Conservation (phyloP, 2,329 filamentous ascomycete species). For the Esteya vermicola region DNA sequence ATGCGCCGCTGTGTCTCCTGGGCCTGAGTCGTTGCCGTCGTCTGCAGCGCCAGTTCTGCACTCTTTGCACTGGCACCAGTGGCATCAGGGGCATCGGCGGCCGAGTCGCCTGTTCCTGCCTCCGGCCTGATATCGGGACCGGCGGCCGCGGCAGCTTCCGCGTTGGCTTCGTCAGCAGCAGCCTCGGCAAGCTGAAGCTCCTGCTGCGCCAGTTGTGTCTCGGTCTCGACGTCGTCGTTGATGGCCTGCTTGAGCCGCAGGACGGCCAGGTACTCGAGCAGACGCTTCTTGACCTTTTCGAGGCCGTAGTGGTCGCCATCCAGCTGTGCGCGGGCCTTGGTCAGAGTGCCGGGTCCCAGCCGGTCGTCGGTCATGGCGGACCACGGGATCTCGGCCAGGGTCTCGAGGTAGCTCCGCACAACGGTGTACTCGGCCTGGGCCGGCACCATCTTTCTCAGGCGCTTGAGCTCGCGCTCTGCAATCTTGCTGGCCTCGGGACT, state of each 20-base stretch:
- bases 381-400: slow-evolving; percentile 89
- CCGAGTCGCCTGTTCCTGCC: not conserved
- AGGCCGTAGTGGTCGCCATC: slow-evolving; percentile 94
- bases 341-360: slow-evolving; percentile 66
- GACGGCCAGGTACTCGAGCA: slow-evolving; percentile 94
- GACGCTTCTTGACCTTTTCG: slow-evolving; percentile 91
- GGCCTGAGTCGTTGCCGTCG: not conserved
- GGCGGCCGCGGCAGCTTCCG: slow-evolving; percentile 28
- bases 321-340: slow-evolving; percentile 71
- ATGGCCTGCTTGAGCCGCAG: slow-evolving; percentile 85
- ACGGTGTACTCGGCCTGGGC: slow-evolving; percentile 95
- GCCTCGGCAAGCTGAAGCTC: slow-evolving; percentile 29
- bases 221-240: slow-evolving; percentile 67
- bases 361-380: slow-evolving; percentile 70
- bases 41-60: too few relatives aligned
- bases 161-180: slow-evolving; percentile 27
- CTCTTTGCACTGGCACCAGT: too few relatives aligned
- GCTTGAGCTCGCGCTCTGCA: slow-evolving; percentile 77
- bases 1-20: not conserved
- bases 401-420: slow-evolving; percentile 85
- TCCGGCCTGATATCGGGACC: not conserved
- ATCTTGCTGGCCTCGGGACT: slow-evolving; percentile 77
- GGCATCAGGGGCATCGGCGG: not conserved
- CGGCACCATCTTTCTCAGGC: slow-evolving; percentile 89
- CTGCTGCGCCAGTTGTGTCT: slow-evolving; percentile 55